A percentile compares a stretch with the other conserved stretches of the same genome.
Evolutionary conservation across 169 alveolate species (phyloP).

Genomic region (Eimeria sp.): DNA sequence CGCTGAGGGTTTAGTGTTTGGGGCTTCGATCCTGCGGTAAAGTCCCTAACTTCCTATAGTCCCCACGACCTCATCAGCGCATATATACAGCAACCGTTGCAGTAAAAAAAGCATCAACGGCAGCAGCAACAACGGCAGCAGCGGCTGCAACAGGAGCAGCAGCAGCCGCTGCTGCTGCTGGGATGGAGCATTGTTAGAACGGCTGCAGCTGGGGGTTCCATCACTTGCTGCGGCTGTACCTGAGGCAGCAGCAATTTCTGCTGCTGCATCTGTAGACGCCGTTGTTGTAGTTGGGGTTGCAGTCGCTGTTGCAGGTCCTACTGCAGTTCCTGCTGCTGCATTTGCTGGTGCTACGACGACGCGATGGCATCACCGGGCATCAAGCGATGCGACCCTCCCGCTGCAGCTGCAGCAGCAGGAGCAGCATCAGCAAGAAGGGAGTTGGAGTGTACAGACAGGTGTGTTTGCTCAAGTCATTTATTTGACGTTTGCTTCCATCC

Average conservation of each 20-base stretch:
- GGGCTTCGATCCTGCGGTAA: not conserved
- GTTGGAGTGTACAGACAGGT: conserved; percentile 28
- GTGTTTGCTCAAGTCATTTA: not conserved
- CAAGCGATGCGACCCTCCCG: not conserved
- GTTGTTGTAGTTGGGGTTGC: no score
- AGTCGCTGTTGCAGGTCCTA: no score
- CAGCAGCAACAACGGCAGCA: not conserved
- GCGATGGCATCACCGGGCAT: not conserved
- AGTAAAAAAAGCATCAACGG: not conserved
- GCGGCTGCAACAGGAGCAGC: not conserved
- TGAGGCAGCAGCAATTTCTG: no score
- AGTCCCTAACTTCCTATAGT: not conserved
- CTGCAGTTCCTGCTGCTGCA: not conserved
- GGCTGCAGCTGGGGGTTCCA: no score
- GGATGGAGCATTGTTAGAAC: no score
- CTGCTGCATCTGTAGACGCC: no score
- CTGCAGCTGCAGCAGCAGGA: not conserved
- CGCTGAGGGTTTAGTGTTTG: not conserved
- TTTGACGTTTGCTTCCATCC: conserved; percentile 63
- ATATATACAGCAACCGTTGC: not conserved
- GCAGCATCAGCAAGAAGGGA: not conserved
- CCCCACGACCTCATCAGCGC: not conserved
- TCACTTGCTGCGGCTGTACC: no score
- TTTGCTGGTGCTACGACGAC: no score
- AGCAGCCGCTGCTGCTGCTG: conserved; percentile 12